Conservation (phyloP, 176 grass and related monocot genomes). For the Aegilops longissima region DNA sequence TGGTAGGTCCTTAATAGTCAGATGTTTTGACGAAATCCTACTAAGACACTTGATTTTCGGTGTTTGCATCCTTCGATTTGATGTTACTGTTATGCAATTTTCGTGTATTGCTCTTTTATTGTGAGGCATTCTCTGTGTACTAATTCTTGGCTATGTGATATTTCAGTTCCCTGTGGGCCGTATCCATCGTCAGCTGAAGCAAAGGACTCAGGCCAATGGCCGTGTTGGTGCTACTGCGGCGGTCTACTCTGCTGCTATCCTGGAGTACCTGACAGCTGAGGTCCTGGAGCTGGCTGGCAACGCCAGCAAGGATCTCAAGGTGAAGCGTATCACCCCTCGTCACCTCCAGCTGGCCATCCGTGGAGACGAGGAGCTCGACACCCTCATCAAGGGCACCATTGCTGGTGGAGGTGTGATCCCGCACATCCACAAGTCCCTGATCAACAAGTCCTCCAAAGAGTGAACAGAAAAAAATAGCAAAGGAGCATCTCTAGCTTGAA, state of each 20-base stretch:
- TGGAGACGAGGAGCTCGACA: constrained; percentile 67
- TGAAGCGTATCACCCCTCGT: constrained; percentile 73
- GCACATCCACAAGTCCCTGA: constrained; percentile 75
- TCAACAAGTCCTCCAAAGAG: constrained; percentile 81
- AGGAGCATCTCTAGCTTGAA: constrained; percentile 40
- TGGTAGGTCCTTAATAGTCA: neutral
- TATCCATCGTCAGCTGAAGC: constrained; percentile 66
- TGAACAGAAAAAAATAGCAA: constrained; percentile 31
- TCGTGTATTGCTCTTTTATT: neutral
- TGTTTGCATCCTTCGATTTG: neutral
- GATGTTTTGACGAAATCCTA: neutral
- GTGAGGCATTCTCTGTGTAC: neutral
- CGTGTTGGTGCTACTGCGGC: constrained; percentile 73
- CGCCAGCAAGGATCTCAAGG: constrained; percentile 75
- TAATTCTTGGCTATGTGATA: neutral
- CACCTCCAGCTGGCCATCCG: constrained; percentile 74
- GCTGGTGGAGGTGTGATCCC: constrained; percentile 72
- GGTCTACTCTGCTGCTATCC: constrained; percentile 65
- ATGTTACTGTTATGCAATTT: neutral
- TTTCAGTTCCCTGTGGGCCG: constrained; percentile 67
- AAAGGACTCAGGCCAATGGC: constrained; percentile 61
- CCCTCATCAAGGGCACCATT: constrained; percentile 80
- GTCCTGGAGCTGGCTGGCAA: constrained; percentile 68
- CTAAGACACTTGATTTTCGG: neutral
- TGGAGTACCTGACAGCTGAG: constrained; percentile 63